These are phyloP conservation scores for Prosopis cineraria DNA, from an alignment of 306 rosid species.

Conservation along the genomic window DNA sequence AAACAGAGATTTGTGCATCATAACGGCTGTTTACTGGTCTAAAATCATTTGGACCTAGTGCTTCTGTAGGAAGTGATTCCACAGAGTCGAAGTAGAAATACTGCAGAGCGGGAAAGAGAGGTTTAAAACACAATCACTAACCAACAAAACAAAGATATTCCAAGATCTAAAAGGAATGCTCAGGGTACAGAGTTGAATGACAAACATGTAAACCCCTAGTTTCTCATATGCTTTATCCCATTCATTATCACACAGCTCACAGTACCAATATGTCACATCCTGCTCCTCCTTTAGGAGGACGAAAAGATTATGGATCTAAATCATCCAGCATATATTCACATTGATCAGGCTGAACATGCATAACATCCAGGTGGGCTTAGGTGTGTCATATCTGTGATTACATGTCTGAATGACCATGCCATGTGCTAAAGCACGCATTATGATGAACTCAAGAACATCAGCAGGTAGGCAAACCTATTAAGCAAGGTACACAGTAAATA, in stretches of 20 bases:
- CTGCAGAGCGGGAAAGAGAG: slow-evolving; percentile 48
- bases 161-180: background rate
- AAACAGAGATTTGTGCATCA: slow-evolving; percentile 97
- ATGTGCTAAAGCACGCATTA: background rate
- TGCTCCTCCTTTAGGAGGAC: background rate
- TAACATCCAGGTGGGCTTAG: background rate
- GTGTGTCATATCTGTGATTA: background rate
- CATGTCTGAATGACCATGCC: background rate
- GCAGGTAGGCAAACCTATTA: background rate
- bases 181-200: background rate
- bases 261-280: background rate
- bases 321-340: background rate
- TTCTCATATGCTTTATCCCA: background rate
- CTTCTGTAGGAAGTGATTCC: slow-evolving; percentile 92
- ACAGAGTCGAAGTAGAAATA: slow-evolving; percentile 93
- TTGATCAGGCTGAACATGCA: background rate
- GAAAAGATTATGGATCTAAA: background rate
- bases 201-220: background rate
- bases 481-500: background rate
- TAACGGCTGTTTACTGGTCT: slow-evolving; percentile 84
- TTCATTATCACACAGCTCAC: background rate
- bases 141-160: slow-evolving; percentile 2
- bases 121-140: slow-evolving; percentile 32
- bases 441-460: background rate
- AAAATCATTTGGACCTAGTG: slow-evolving; percentile 72